A percentile compares a stretch with the other conserved stretches of the same genome.
Evolutionary conservation across 2,329 filamentous ascomycete genomes (phyloP).

Genomic region (Fusarium brachygibbosum): DNA sequence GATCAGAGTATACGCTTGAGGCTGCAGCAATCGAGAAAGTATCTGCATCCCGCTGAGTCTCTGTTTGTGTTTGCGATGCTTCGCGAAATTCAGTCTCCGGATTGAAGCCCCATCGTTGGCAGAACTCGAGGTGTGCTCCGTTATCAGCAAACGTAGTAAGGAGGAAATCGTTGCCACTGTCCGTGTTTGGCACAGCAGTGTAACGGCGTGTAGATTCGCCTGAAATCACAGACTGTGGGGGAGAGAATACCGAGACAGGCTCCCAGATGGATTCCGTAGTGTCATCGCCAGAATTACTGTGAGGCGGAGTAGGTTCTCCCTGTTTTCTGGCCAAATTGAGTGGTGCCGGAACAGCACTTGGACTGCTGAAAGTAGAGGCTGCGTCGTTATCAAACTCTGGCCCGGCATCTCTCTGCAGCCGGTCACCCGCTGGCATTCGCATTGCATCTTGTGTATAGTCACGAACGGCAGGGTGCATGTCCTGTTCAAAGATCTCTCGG

Average conservation of each 20-base stretch:
- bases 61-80: neutral
- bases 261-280: conserved; percentile 25
- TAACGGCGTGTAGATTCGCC: neutral
- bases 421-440: conserved; percentile 3
- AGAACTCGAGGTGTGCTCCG: conserved; percentile 31
- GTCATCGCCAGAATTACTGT: neutral
- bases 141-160: conserved; percentile 7
- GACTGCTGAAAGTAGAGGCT: conserved; percentile 20
- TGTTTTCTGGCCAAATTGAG: conserved; percentile 1
- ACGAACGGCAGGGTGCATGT: conserved; percentile 40
- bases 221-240: neutral
- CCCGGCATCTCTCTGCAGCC: neutral
- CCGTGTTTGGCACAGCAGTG: neutral
- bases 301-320: neutral
- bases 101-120: conserved; percentile 10
- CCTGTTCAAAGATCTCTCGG: conserved; percentile 16
- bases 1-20: conserved; percentile 43
- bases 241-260: conserved; percentile 22
- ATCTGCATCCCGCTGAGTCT: neutral
- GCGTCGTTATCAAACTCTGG: neutral
- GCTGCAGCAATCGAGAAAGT: neutral
- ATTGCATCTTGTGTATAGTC: conserved; percentile 29
- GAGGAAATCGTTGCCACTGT: neutral
- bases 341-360: conserved; percentile 25
- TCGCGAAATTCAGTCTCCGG: neutral